Evolutionary conservation across 257 asterid species (phyloP).

Genomic region (Haberlea rhodopensis): DNA sequence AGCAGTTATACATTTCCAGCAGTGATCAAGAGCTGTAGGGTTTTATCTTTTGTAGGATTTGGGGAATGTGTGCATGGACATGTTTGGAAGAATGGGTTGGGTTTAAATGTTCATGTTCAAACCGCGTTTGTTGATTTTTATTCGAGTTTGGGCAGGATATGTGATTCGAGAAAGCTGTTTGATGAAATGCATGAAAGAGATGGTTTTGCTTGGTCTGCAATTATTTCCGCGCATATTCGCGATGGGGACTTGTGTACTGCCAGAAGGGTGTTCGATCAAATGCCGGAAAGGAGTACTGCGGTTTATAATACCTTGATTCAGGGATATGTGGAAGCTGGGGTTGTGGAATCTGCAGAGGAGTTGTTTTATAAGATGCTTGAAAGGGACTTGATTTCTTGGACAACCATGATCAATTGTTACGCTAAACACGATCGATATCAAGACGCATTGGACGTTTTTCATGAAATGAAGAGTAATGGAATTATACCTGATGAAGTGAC

Average conservation of each 20-base stretch:
- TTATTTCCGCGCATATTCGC: slow-evolving; percentile 53
- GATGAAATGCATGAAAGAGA: slow-evolving; percentile 70
- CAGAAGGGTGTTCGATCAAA: slow-evolving; percentile 53
- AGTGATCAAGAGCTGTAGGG: slow-evolving; percentile 53
- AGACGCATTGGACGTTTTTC: slow-evolving; percentile 56
- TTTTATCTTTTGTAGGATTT: slow-evolving; percentile 27
- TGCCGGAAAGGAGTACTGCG: slow-evolving; percentile 56
- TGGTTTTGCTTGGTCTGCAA: slow-evolving; percentile 60
- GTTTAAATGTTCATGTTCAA: slow-evolving; percentile 45
- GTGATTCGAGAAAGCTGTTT: slow-evolving; percentile 49
- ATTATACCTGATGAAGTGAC: slow-evolving; percentile 73
- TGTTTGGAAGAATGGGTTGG: slow-evolving; percentile 53
- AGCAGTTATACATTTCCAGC: slow-evolving; percentile 63
- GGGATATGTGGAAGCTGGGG: slow-evolving; percentile 64
- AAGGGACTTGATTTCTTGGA: slow-evolving; percentile 81
- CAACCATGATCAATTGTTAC: slow-evolving; percentile 82
- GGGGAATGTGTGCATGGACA: slow-evolving; percentile 63
- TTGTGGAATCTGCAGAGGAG: slow-evolving; percentile 59
- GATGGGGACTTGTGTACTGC: slow-evolving; percentile 57
- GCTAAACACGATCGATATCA: slow-evolving; percentile 42
- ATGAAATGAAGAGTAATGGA: slow-evolving; percentile 52
- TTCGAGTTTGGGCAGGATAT: slow-evolving; percentile 47
- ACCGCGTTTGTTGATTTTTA: slow-evolving; percentile 68
- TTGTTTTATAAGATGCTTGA: slow-evolving; percentile 48
- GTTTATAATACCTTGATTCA: slow-evolving; percentile 70